Evolutionary conservation across 495 filamentous ascomycete genomes (phyloP), one percentile per base, ranked within the genome.

Genomic region (Aspergillus funiculosus): DNA sequence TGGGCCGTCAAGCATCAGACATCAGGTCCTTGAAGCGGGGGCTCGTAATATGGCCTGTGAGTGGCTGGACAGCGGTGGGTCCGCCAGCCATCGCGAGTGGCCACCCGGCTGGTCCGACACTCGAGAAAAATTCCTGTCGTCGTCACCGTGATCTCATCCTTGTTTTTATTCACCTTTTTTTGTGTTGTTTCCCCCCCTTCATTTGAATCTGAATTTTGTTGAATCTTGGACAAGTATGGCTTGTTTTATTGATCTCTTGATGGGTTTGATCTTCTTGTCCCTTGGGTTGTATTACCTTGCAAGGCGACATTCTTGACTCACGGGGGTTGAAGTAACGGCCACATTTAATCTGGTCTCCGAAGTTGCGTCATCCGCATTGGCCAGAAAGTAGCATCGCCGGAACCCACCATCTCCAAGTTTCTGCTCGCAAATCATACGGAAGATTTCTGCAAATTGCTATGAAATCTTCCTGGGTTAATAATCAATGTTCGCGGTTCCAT

Each of bases 131-230:
- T 63, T 64, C 59, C 51, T 66, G 62, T 57, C 57, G 58, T 65
- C 64, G 62, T 68, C 64, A 68, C 64, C 46, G 53, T 60, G 60
- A 60, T 54, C 51, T 64, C 61, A 64, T 62, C 48, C 41, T 36
- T 29, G 34, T 26, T 30, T 51, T 18, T 29, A 7, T 24, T 36
- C 50, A 46, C 37, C 46, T n/a, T n/a, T n/a, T n/a, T n/a, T n/a
- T n/a, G n/a, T n/a, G n/a, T n/a, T n/a, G n/a, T n/a, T 19, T 18
- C 32, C 17, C 30, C 18, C 10, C 6, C 11, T 39, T 19, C 35
- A 30, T 19, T 17, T 29, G 35, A 4, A 17, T 41, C 38, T 41
- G 38, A n/a, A n/a, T n/a, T n/a, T n/a, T n/a, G n/a, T n/a, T n/a
- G n/a, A n/a, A 35, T 48, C 37, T 41, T 50, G 32, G 47, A 50